A percentile compares a stretch with the other conserved stretches of the same genome.
phyloP scores from a whole-genome alignment of 164 flowering plant species.

The Stephania cephalantha region DNA sequence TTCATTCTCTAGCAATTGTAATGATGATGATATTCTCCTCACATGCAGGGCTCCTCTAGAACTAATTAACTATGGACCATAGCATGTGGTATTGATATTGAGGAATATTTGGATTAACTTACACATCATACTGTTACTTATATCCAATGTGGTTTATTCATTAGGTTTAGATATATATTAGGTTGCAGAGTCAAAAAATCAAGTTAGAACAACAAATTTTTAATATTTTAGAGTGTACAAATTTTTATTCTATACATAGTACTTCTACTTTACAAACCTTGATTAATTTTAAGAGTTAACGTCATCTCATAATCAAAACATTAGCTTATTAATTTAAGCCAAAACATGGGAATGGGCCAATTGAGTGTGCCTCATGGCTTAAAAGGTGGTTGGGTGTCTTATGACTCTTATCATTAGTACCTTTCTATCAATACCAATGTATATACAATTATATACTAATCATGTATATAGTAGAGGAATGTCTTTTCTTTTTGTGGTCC shows the following conservation, averaged over 20 bases:
- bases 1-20: too few species aligned
- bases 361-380: neutral
- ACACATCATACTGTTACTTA: neutral
- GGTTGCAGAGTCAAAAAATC: neutral
- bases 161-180: too few species aligned
- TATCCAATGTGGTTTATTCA: neutral
- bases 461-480: neutral
- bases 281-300: neutral
- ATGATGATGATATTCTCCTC: too few species aligned
- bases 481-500: neutral
- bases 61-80: too few species aligned
- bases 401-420: neutral
- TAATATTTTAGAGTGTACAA: neutral
- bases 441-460: neutral
- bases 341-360: neutral
- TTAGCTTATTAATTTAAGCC: neutral
- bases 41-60: too few species aligned
- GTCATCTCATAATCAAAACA: neutral
- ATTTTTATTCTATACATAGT: too few species aligned
- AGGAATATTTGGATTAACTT: neutral
- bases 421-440: neutral
- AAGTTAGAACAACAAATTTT: too few species aligned
- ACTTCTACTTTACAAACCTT: neutral
- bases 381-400: neutral
- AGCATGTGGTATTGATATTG: neutral